Base-by-base conservation (phyloP, 176 grass and related monocot species). In the Juncus effusus region DNA sequence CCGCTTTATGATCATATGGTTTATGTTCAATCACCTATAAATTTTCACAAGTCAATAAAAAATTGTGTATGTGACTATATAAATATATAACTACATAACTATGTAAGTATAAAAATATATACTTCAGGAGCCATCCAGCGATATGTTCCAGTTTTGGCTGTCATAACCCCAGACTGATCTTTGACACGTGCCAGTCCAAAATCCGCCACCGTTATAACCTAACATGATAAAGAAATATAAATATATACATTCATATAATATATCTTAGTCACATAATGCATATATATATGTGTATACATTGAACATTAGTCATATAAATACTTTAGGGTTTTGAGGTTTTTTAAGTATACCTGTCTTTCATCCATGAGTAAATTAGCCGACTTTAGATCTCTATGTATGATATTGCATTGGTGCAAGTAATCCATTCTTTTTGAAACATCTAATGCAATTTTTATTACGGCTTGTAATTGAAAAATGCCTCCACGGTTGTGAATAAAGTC, bases 351-450 rank as follows among this genome's bases (percentile, higher is more conserved):
- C 74, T 82, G 65, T 8, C 77, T 82, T 70, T 90, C 91, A 87
- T 85, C 87, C 83, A 96, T 90, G 50, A 96, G 84, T 80, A 96
- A 86, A 96, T 96, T 96, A 71, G 91, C 91, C 77, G 91, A 77
- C 64, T 96, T 96, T 61, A 96, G 77, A 53, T 96, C 91, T 59
- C 91, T 83, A 44, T 96, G 91, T 59, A 96, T 82, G 70, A 96
- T 96, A 55, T 96, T 90, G 80, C 84, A 87, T 38, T 96, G 91
- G 77, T 96, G 91, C 76, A 96, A 80, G 73, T 96, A 96, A 74
- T 80, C 86, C 91, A 96, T 96, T 80, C 91, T 86, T 81, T 96
- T 96, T 38, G 91, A 90, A 45, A 96, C 91, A 57, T 96, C 91
- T 77, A 88, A 87, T 65, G 91, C 91, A 51, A 96, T 82, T 80